Evolutionary conservation across 352 stramenopile species (phyloP).

Genomic region (Phytopythium helicoides): DNA sequence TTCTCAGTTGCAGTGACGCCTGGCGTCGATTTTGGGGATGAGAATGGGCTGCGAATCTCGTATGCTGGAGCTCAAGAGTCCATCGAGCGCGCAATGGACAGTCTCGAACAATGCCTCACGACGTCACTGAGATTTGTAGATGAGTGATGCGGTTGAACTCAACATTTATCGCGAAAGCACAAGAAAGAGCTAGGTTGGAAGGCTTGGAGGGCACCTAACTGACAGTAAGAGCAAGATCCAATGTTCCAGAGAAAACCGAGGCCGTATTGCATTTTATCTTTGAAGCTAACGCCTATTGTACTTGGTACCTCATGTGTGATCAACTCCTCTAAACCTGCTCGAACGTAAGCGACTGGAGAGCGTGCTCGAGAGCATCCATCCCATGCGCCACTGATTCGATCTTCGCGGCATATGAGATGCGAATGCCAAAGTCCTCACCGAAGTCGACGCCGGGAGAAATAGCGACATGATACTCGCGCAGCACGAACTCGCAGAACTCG

Average conservation of each 20-base stretch:
- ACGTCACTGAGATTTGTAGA: slow-evolving; percentile 52
- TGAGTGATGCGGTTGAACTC: too few species aligned
- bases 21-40: slow-evolving; percentile 62
- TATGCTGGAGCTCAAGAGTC: slow-evolving; percentile 94
- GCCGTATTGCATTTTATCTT: not conserved
- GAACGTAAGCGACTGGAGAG: slow-evolving; percentile 46
- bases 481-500: slow-evolving; percentile 91
- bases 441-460: slow-evolving; percentile 96
- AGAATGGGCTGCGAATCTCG: slow-evolving; percentile 92
- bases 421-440: slow-evolving; percentile 89
- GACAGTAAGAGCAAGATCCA: too few species aligned
- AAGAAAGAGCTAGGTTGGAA: too few species aligned
- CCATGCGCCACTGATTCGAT: slow-evolving; percentile 82
- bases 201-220: too few species aligned
- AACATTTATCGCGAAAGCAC: too few species aligned
- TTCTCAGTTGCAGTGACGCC: too few species aligned
- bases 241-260: not conserved
- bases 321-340: slow-evolving; percentile 20
- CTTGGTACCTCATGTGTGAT: too few species aligned
- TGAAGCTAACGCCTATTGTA: not conserved
- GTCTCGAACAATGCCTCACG: slow-evolving; percentile 47
- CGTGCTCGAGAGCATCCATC: slow-evolving; percentile 66
- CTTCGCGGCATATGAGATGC: slow-evolving; percentile 97
- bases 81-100: slow-evolving; percentile 62
- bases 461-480: slow-evolving; percentile 91